Evolutionary conservation across 805 yeast species (phyloP).

Genomic region (Priceomyces fermenticarens): DNA sequence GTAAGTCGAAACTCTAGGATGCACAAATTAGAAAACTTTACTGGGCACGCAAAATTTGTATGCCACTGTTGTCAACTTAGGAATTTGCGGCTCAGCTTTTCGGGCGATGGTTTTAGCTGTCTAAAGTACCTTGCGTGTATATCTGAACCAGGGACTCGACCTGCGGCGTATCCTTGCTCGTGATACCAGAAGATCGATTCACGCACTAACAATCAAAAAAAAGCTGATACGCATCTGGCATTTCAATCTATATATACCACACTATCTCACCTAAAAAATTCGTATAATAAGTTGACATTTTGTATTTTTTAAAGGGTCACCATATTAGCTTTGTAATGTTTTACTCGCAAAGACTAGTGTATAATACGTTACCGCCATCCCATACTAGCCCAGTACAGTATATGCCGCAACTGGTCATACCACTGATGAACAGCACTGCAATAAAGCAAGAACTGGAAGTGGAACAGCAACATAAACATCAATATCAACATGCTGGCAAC

Average conservation of each 20-base stretch:
- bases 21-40: no score
- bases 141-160: conserved; percentile 5
- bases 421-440: background rate
- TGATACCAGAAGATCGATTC: conserved; percentile 4
- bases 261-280: conserved; percentile 1
- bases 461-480: background rate
- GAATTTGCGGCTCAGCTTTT: background rate
- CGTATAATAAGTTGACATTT: no score
- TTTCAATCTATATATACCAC: conserved; percentile 3
- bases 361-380: background rate
- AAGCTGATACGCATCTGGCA: conserved; percentile 3
- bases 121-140: conserved; percentile 1
- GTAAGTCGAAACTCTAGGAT: no score
- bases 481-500: background rate
- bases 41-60: no score
- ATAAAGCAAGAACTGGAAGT: background rate
- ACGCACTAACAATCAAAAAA: conserved; percentile 2
- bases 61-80: background rate
- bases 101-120: background rate
- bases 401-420: background rate
- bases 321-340: background rate
- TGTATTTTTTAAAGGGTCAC: no score
- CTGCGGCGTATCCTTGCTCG: conserved; percentile 1
- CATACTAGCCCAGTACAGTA: background rate
- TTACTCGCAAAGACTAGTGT: conserved; percentile 1